phyloP scores from a whole-genome alignment of 441 rosid species.

The Corymbia citriodora region DNA sequence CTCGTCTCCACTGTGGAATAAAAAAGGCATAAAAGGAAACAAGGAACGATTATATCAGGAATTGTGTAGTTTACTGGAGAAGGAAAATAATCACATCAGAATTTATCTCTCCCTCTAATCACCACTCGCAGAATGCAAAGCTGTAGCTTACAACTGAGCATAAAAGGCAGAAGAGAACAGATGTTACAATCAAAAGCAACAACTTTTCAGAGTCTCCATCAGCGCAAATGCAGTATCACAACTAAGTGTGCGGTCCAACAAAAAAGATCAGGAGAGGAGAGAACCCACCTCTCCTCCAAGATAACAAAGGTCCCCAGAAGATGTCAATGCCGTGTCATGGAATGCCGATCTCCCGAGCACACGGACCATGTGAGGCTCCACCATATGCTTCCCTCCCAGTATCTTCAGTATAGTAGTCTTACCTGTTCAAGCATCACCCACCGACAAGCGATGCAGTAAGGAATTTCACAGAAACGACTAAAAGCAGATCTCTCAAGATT shows the following conservation, averaged over 20 bases:
- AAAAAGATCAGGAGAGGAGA: not conserved
- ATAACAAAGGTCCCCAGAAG: slow-evolving; percentile 83
- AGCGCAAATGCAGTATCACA: not conserved
- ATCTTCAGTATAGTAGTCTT: slow-evolving; percentile 92
- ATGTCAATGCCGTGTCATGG: slow-evolving; percentile 74
- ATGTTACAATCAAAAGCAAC: not conserved
- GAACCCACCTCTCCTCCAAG: slow-evolving; percentile 84
- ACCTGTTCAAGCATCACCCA: slow-evolving; percentile 25
- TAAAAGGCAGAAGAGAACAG: not conserved
- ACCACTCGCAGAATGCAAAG: not conserved
- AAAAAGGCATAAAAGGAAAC: not conserved
- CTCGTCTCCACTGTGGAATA: slow-evolving; percentile 77
- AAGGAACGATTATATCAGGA: not conserved
- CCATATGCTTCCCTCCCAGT: slow-evolving; percentile 95
- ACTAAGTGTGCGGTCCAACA: not conserved
- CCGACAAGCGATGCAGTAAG: not conserved
- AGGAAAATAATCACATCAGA: not conserved
- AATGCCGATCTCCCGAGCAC: slow-evolving; percentile 83
- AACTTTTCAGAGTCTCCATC: not conserved
- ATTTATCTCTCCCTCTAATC: not conserved
- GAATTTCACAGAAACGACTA: not conserved
- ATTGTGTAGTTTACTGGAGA: not conserved
- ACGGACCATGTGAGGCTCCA: slow-evolving; percentile 89
- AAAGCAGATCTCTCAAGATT: not conserved
- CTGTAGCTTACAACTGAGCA: not conserved